These are phyloP conservation scores for Xylaria acuta DNA, from an alignment of 495 filamentous ascomycete species.

Conservation along the genomic window DNA sequence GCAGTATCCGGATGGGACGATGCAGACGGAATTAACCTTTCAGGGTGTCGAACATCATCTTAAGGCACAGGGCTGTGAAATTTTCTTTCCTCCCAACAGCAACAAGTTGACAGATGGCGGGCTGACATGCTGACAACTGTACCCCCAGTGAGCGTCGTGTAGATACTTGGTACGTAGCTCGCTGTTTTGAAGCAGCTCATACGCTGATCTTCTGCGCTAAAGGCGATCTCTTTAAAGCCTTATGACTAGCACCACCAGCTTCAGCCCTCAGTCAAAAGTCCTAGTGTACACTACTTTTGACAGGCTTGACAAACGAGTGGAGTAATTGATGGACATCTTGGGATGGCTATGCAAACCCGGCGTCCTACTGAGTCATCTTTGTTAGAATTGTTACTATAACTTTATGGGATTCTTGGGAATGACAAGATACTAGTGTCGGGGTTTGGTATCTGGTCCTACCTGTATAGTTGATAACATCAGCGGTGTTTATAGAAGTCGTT, in stretches of 20 bases:
- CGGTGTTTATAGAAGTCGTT: not conserved
- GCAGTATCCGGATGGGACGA: slow-evolving; percentile 9
- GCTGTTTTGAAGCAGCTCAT: slow-evolving; percentile 10
- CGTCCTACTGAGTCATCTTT: not conserved
- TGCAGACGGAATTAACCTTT: not conserved
- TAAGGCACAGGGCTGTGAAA: not conserved
- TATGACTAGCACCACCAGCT: not conserved
- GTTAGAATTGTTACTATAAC: not conserved
- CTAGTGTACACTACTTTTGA: not conserved
- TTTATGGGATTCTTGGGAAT: not conserved
- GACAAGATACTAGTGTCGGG: not conserved
- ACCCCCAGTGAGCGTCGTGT: slow-evolving; percentile 8
- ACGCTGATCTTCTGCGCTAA: not conserved
- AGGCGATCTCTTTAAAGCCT: slow-evolving; percentile 11
- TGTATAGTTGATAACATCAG: not conserved
- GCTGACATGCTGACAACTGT: not conserved
- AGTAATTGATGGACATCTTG: not conserved
- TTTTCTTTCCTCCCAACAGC: not conserved
- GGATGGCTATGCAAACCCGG: not conserved
- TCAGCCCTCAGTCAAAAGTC: not conserved
- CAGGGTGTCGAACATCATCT: not conserved
- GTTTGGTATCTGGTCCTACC: not conserved
- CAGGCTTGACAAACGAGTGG: slow-evolving; percentile 4
- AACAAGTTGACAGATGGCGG: not conserved
- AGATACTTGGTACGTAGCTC: slow-evolving; percentile 1